Conservation (phyloP, 306 rosid species). For the Hippophae tibetana region DNA sequence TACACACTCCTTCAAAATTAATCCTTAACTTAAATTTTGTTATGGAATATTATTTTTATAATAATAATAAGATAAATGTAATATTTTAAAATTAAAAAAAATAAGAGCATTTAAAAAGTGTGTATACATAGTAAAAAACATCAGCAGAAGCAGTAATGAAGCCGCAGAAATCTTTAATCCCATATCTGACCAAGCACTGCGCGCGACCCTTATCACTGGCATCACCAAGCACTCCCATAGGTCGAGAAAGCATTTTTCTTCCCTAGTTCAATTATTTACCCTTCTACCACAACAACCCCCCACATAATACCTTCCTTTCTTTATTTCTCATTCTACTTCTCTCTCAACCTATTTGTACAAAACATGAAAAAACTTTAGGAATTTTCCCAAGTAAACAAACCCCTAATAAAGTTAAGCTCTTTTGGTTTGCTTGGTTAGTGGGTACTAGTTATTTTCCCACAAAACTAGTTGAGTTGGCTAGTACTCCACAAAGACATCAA, state of each 20-base stretch:
- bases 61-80: background rate
- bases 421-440: constrained; percentile 27
- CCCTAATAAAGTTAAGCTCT: constrained; percentile 17
- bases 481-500: background rate
- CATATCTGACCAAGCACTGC: constrained; percentile 61
- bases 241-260: constrained; percentile 39
- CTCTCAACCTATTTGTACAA: constrained; percentile 7
- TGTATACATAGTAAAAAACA: constrained; percentile 18
- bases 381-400: constrained; percentile 21
- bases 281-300: constrained; percentile 1
- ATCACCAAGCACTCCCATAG: constrained; percentile 35
- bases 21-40: too few species aligned
- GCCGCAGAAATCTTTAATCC: constrained; percentile 44
- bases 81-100: constrained; percentile 5
- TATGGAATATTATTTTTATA: too few species aligned
- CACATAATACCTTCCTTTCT: background rate
- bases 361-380: constrained; percentile 24
- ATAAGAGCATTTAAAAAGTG: background rate
- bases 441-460: constrained; percentile 27
- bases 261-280: constrained; percentile 24
- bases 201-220: constrained; percentile 41
- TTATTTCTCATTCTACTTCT: background rate
- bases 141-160: constrained; percentile 40
- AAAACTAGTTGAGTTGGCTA: constrained; percentile 13
- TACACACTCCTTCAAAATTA: too few species aligned